Conservation (phyloP, 176 grass and related monocot genomes). For the Guadua angustifolia region DNA sequence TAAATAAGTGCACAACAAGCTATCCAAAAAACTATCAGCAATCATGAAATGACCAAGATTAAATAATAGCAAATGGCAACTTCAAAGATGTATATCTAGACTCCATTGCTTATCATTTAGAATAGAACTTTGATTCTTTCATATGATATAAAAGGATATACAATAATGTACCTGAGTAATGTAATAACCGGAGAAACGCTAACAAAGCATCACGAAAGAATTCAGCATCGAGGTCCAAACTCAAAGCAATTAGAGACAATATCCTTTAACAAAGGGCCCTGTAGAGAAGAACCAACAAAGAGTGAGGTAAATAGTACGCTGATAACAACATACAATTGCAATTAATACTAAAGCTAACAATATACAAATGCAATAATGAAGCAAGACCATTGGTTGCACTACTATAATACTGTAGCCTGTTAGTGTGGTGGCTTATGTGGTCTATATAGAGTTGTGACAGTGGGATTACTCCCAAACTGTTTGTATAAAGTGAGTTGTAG, state of each 20-base stretch:
- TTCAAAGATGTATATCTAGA: neutral
- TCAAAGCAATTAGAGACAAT: slow-evolving; percentile 64
- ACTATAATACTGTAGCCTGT: no score
- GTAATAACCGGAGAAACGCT: slow-evolving; percentile 55
- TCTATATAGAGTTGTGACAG: no score
- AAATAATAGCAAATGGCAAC: neutral
- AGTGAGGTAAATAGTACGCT: neutral
- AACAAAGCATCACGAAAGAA: slow-evolving; percentile 53
- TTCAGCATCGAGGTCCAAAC: slow-evolving; percentile 64
- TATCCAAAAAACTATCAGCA: neutral
- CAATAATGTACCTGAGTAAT: slow-evolving; percentile 54
- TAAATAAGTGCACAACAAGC: neutral
- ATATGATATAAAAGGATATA: neutral
- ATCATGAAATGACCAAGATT: neutral
- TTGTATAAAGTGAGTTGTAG: no score
- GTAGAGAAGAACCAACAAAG: neutral
- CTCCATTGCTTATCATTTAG: neutral
- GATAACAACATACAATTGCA: no score
- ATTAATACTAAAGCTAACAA: no score
- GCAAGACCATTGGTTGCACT: neutral
- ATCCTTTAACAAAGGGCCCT: slow-evolving; percentile 51
- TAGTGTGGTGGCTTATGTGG: no score
- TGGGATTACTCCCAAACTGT: no score
- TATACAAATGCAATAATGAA: neutral
- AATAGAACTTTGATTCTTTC: neutral